Percentiles rank a stretch among this genome's conserved stretches.
Evolutionary conservation across 345 rosid species (phyloP).

Genomic region (Crucihimalaya himalaica): DNA sequence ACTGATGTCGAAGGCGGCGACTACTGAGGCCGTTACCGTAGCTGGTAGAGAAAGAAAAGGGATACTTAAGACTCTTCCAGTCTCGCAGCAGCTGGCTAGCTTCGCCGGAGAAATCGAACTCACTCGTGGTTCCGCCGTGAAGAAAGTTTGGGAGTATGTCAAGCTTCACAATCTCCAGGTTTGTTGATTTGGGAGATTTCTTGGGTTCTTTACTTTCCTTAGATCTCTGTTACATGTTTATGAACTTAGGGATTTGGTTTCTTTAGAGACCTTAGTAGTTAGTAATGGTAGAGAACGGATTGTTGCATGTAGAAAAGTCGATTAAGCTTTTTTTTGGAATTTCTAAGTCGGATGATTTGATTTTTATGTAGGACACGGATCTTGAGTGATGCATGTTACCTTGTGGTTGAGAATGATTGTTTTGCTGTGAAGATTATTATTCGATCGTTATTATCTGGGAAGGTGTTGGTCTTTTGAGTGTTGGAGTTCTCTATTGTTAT

Average conservation of each 20-base stretch:
- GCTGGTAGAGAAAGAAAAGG: slow-evolving; percentile 18
- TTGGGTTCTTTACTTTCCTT: neutral
- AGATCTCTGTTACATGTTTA: neutral
- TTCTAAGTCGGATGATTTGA: neutral
- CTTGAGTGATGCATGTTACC: neutral
- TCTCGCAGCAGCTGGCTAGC: slow-evolving; percentile 31
- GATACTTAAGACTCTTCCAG: slow-evolving; percentile 21
- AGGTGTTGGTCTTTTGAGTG: neutral
- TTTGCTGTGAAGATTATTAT: neutral
- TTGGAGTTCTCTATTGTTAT: neutral
- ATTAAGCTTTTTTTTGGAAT: neutral
- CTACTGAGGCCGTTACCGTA: neutral
- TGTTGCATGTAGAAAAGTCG: neutral
- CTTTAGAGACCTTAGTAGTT: neutral
- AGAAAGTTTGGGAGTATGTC: slow-evolving; percentile 55
- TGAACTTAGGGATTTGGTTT: neutral
- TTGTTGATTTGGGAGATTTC: neutral
- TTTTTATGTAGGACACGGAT: neutral
- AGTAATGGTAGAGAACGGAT: neutral
- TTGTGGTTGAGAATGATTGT: neutral
- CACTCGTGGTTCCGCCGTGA: slow-evolving; percentile 50
- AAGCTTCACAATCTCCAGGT: slow-evolving; percentile 59
- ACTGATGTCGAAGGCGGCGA: slow-evolving; percentile 35
- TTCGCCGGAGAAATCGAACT: slow-evolving; percentile 51
- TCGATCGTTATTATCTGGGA: too few species aligned